Evolutionary conservation across 805 yeast genomes (phyloP).

Genomic region (Tetrapisispora taiwanensis): DNA sequence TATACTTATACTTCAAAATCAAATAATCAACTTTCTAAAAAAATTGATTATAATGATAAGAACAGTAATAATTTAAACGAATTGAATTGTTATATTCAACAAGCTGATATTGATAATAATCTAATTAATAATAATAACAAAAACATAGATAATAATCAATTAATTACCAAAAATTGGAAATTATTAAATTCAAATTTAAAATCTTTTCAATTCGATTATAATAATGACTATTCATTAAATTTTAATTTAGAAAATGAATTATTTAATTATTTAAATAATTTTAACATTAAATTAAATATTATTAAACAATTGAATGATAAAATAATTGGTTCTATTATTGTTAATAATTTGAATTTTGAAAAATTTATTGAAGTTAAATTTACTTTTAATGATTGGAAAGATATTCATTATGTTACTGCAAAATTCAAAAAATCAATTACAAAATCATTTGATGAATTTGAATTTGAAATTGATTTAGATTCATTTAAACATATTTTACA

Average conservation of each 20-base stretch:
- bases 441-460: slow-evolving; percentile 22
- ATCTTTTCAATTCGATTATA: background rate
- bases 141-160: background rate
- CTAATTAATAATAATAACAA: too few relatives aligned
- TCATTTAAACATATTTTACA: slow-evolving; percentile 21
- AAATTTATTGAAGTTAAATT: slow-evolving; percentile 27
- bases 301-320: slow-evolving; percentile 6
- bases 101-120: too few relatives aligned
- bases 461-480: slow-evolving; percentile 23
- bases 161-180: background rate
- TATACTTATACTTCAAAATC: background rate
- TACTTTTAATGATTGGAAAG: slow-evolving; percentile 27
- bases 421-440: slow-evolving; percentile 19
- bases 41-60: background rate
- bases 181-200: background rate
- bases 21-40: background rate
- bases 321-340: slow-evolving; percentile 21
- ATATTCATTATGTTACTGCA: slow-evolving; percentile 25
- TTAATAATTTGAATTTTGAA: slow-evolving; percentile 27
- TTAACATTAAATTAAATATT: slow-evolving; percentile 14
- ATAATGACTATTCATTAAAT: background rate
- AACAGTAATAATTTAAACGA: background rate
- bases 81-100: too few relatives aligned
- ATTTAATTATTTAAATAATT: slow-evolving; percentile 2
- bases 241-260: background rate